These are phyloP conservation scores for Metschnikowia anglica DNA, from an alignment of 805 yeast species.

Conservation along the genomic window DNA sequence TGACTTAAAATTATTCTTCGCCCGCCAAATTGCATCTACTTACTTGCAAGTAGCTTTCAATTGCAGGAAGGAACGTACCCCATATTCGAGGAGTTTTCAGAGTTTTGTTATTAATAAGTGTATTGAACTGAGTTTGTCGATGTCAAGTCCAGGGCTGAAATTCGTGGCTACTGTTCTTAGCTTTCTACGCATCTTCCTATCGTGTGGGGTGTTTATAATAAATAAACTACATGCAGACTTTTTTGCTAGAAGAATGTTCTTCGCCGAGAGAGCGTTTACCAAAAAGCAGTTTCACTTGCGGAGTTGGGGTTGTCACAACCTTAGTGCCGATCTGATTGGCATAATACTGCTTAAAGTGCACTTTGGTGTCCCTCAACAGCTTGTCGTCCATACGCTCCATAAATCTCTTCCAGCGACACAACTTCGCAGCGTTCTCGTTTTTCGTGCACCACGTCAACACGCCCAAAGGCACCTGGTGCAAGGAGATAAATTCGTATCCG, in stretches of 20 bases:
- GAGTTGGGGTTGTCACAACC: slow-evolving; percentile 16
- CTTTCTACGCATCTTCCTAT: neutral
- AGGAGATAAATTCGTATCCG: slow-evolving; percentile 43
- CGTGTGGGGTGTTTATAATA: neutral
- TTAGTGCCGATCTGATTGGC: slow-evolving; percentile 23
- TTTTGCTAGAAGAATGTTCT: slow-evolving; percentile 11
- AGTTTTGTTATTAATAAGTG: neutral
- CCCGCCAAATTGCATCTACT: neutral
- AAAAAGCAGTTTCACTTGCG: slow-evolving; percentile 17
- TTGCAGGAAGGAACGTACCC: neutral
- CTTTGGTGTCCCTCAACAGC: slow-evolving; percentile 5
- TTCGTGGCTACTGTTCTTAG: neutral
- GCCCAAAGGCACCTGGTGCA: slow-evolving; percentile 30
- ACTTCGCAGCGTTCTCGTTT: slow-evolving; percentile 13
- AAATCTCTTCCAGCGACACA: slow-evolving; percentile 20
- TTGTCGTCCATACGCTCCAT: slow-evolving; percentile 18
- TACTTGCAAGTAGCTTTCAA: neutral
- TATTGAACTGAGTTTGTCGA: neutral
- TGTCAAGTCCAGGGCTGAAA: neutral
- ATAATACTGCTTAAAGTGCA: slow-evolving; percentile 22
- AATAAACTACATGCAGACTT: slow-evolving; percentile 11
- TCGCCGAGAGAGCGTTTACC: slow-evolving; percentile 16
- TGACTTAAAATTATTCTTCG: neutral
- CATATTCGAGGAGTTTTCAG: slow-evolving; percentile 1
- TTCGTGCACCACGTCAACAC: slow-evolving; percentile 20